Base-by-base conservation (phyloP, 768 basidiomycete genomes). In the Peribolospora kevripleyi region DNA sequence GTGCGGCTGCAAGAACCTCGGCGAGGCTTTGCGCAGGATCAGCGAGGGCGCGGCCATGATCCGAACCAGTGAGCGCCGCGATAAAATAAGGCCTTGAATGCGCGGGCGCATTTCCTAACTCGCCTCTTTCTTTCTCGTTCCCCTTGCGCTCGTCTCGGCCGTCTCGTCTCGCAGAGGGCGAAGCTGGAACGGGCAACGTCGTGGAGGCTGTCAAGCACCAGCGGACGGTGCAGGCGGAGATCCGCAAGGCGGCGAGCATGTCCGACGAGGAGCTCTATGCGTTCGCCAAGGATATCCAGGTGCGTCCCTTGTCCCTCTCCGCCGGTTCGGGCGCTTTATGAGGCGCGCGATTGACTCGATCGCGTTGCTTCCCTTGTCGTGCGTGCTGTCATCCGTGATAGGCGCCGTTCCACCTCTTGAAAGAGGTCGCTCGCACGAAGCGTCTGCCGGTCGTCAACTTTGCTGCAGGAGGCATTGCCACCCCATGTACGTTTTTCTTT, bases 31-130 rank as follows among this genome's bases (percentile, higher is more conserved):
- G 5, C 80, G 93, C 46, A 79, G 93, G 58, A 93, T 98, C 62
- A 84, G 84, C 36, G 93, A 98, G 68, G 93, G 93, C 49, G 91
- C 91, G 2, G 86, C 93, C 0, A 88, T 97, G 75, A 88, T 98
- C 70, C 86, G 93, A 61, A 95, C 91, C 56, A 98, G 97, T 25
- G 25, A 25, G 25, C 25, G 25, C 25, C 25, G 25, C 25, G 25
- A 25, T 25, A 25, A 25, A 25, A 25, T 25, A 25, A 25, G 25
- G 25, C 25, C 25, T 25, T 25, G 25, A 25, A 25, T 25, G 25
- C 1, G 25, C 25, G 70, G 91, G 87, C 54, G 82, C 84, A 67
- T 81, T 81, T 13, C 36, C 13, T 14, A 4, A 25, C 8, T 42
- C 43, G 46, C 13, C 11, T 7, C 37, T 45, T 1, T 37, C 48